Base-by-base conservation (phyloP, 441 rosid species). In the Erodium moschatum region DNA sequence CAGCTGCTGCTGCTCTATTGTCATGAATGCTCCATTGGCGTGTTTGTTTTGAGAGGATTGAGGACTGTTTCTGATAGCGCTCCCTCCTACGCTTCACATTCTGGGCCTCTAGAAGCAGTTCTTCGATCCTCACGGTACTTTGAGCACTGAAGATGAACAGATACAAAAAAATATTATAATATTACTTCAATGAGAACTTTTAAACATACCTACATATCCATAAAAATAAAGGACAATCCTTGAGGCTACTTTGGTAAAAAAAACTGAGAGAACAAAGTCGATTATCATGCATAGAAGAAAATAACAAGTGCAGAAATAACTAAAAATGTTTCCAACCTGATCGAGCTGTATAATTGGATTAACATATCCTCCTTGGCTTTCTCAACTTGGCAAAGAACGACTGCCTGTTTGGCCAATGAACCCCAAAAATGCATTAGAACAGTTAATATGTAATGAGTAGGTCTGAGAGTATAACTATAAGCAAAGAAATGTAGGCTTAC, bases 381-480 rank as follows among this genome's bases (percentile, higher is more conserved):
- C 81, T 96, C 99, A 67, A 96, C 99, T 88, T 96, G 99, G 84
- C 99, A 96, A 78, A 96, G 99, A 81, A 96, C 98, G 50, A 96
- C 89, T 11, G 99, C 99, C 99, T 96, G 93, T 81, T 79, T 60
- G 63, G 73, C n/a, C 70, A 78, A 77, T 24, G 69, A 74, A 56
- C 63, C 65, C 65, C 63, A 69, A 69, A 64, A 69, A 64, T 54
- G 9, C 10, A 64, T 62, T 58, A 63, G 67, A 72, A 5, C 13
- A 24, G 85, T 60, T 0, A 61, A 31, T 70, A 35, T 6, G 0
- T 69, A 35, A 35, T 35, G 27, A 64, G 40, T 21, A 52, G 54
- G 68, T 44, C 40, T 66, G 72, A 66, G 38, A 65, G 48, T 60
- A 60, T 21, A 21, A 60, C 70, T 29, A 29, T 29, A 29, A 44